Evolutionary conservation across 371 early-diverging fungal genomes (phyloP), one percentile per base, ranked within the genome.

Genomic region (Mucor indicus): DNA sequence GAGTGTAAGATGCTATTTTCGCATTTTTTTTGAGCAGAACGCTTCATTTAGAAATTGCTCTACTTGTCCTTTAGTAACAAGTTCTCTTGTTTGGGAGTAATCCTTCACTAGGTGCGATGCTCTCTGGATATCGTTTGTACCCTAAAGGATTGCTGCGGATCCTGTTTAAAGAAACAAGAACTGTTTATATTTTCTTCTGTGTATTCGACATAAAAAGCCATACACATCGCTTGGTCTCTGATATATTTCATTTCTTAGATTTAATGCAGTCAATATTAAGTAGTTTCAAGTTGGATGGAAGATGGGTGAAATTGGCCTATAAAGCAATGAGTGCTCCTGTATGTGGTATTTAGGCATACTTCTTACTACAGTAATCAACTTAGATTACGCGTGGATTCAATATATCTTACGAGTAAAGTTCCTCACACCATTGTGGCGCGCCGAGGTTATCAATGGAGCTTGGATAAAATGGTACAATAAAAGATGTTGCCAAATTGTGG

Each of bases 41-140:
- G 25, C 41, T 41, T 41, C 27, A 27, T 41, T 24, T 41, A 41
- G 25, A 27, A 41, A 41, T 41, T 41, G 41, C 25, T 25, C 15
- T 23, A 27, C 25, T 41, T 41, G 27, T 25, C 41, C 19, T n/a
- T 41, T 27, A 15, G 41, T 41, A 41, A 41, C 38, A 38, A 38
- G 38, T 38, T 38, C 38, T 38, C 38, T 15, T 38, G 5, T 27
- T 11, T 38, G 8, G 8, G 20, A 38, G 8, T 21, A 20, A 38
- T 20, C 8, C 38, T 38, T 38, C 22, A 20, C 38, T 38, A 7
- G 17, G 38, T 17, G 38, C 19, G 20, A 21, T 21, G 29, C 29
- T 27, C 3, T 38, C 38, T 38, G 21, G 8, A 38, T 38, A 38
- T 20, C 19, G 15, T 38, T 6, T 38, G 22, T 38, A 38, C 22